phyloP scores from a whole-genome alignment of 805 yeast genomes.

The Priceomyces fermenticarens region DNA sequence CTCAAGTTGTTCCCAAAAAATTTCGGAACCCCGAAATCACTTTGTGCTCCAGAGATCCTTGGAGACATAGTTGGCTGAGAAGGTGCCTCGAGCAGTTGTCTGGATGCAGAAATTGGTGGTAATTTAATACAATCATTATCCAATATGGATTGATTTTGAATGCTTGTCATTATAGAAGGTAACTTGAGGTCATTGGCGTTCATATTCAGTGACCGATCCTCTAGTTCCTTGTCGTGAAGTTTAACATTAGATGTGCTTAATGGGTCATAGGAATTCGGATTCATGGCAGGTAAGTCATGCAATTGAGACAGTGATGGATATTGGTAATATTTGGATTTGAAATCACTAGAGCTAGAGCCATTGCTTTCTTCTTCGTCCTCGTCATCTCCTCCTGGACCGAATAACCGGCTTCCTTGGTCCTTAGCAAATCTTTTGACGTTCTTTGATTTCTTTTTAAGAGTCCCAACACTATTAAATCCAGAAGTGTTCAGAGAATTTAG shows the following conservation, averaged over 20 bases:
- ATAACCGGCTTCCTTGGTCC: slow-evolving; percentile 18
- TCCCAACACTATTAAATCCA: slow-evolving; percentile 7
- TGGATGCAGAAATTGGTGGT: slow-evolving; percentile 11
- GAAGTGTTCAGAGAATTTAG: slow-evolving; percentile 6
- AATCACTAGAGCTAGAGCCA: slow-evolving; percentile 1
- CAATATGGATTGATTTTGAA: neutral
- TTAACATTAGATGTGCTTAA: slow-evolving; percentile 5
- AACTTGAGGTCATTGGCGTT: slow-evolving; percentile 5
- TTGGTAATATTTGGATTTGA: slow-evolving; percentile 17
- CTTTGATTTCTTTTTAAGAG: slow-evolving; percentile 3
- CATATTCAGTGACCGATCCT: neutral
- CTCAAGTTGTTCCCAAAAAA: neutral
- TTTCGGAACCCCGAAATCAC: neutral
- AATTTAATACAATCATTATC: slow-evolving; percentile 8
- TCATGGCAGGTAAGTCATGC: slow-evolving; percentile 4
- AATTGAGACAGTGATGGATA: slow-evolving; percentile 21
- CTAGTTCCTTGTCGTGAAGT: slow-evolving; percentile 3
- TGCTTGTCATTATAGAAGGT: slow-evolving; percentile 13
- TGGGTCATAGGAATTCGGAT: neutral
- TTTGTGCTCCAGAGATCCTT: too few species aligned
- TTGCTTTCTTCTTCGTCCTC: slow-evolving; percentile 2
- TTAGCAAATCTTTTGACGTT: slow-evolving; percentile 13
- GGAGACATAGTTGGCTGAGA: too few species aligned
- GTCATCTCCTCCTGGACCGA: slow-evolving; percentile 8
- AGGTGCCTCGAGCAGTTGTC: too few species aligned